phyloP scores from a whole-genome alignment of 306 rosid species.

The Heteromeles arbutifolia region DNA sequence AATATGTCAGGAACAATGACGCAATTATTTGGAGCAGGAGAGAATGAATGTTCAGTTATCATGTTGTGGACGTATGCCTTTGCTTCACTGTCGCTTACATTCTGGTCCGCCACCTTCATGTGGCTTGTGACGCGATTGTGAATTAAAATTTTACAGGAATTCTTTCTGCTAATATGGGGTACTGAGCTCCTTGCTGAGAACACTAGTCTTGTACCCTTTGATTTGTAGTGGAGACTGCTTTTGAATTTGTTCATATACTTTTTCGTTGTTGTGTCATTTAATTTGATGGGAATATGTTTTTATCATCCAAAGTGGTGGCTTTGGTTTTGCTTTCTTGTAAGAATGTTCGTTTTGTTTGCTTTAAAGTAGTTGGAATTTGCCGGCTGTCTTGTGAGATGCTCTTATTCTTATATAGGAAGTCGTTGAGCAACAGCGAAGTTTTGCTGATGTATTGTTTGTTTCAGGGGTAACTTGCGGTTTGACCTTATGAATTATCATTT shows the following conservation, averaged over 20 bases:
- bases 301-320: not conserved
- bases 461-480: no score
- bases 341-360: not conserved
- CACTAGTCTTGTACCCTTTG: not conserved
- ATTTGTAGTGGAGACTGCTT: not conserved
- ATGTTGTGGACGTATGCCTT: constrained; percentile 60
- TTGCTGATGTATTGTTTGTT: not conserved
- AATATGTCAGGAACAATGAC: constrained; percentile 51
- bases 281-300: not conserved
- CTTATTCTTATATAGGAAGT: not conserved
- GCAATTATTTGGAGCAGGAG: constrained; percentile 72
- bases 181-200: not conserved
- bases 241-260: not conserved
- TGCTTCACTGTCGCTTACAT: constrained; percentile 63
- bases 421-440: not conserved
- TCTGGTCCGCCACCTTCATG: constrained; percentile 73
- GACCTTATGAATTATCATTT: no score
- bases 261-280: not conserved
- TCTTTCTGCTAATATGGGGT: not conserved
- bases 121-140: constrained; percentile 41
- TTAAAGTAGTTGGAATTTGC: not conserved
- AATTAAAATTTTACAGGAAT: not conserved
- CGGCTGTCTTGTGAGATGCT: not conserved
- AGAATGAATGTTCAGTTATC: constrained; percentile 63
- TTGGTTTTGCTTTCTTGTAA: not conserved